Base-by-base conservation (phyloP, 306 rosid species). In the Pueraria montana region DNA sequence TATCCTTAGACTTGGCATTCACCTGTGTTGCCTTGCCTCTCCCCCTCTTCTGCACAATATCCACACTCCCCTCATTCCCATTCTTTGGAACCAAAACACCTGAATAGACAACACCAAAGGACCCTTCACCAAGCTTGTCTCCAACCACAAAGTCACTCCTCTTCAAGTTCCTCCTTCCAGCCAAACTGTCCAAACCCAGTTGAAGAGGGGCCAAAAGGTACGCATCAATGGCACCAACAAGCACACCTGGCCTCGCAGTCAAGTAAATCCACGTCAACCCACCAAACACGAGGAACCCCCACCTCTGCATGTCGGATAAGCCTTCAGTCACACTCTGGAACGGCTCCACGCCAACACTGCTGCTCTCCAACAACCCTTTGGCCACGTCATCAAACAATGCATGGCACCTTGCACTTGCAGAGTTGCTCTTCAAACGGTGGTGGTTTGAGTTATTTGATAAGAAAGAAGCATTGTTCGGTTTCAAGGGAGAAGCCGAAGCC, bases 161-260 rank as follows among this genome's bases (percentile, higher is more conserved):
- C 85, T 91, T 96, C 86, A 93, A 74, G 66, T 80, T 91, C 80
- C 98, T 92, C 83, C 89, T 94, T 61, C 98, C 98, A 30, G 82
- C 75, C 74, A 94, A 78, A 86, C 59, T 88, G 16, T 92, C 93
- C 4, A 96, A 81, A 74, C 56, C 99, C 49, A 91, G 85, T 78
- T 96, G 97, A 78, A 94, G 89, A 62, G 98, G 99, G 49, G 99
- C 98, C 24, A 96, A 84, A 83, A 96, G 93, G 82, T 96, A 96
- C 0, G 97, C 81, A 87, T 96, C 99, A 82, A 96, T 86, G 90
- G 99, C 97, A 40, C 99, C 98, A 5, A 96, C 8, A 20, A 96
- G 95, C 34, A 96, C 93, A 73, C 98, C 99, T 0, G 99, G 99
- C 86, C 99, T 90, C 13, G 96, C 91, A 45, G 97, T 96, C 50